Evolutionary conservation across 23 red algal genomes (phyloP).

Genomic region (Gracilaria gracilis): DNA sequence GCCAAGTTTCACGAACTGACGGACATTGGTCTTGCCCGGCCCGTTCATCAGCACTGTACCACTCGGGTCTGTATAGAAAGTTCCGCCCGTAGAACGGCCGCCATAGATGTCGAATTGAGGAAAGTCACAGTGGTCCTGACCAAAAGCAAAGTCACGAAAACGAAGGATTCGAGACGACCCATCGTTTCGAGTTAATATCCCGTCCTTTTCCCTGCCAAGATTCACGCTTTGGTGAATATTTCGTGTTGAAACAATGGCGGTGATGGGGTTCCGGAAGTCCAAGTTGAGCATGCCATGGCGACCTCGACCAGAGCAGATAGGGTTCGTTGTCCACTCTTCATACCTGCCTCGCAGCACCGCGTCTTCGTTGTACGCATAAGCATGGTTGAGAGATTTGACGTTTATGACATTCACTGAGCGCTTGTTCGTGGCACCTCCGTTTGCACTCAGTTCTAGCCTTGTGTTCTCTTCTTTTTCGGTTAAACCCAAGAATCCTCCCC

Average conservation of each 20-base stretch:
- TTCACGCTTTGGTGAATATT: background rate
- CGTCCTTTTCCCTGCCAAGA: conserved; percentile 7
- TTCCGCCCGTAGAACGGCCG: background rate
- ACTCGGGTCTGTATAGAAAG: conserved; percentile 54
- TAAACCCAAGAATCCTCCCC: conserved; percentile 20
- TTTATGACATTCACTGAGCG: conserved; percentile 60
- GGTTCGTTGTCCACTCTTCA: conserved; percentile 60
- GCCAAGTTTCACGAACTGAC: conserved; percentile 61
- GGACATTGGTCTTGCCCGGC: conserved; percentile 6
- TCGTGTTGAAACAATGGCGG: conserved; percentile 1
- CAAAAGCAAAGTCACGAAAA: background rate
- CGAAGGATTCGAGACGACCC: background rate
- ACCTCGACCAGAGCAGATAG: conserved; percentile 26
- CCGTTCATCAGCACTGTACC: conserved; percentile 17
- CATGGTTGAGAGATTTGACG: conserved; percentile 21
- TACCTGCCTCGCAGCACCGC: conserved; percentile 11
- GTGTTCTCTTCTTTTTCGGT: conserved; percentile 22
- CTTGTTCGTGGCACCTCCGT: background rate
- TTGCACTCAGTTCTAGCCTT: background rate
- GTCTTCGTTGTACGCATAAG: conserved; percentile 29
- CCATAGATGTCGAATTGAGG: background rate
- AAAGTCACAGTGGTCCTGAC: conserved; percentile 4
- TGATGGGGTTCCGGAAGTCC: conserved; percentile 46
- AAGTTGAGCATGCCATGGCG: conserved; percentile 19
- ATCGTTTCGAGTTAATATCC: background rate